Conservation (phyloP, 192 early-diverging fungal genomes). For the Chytriomyces hyalinus region DNA sequence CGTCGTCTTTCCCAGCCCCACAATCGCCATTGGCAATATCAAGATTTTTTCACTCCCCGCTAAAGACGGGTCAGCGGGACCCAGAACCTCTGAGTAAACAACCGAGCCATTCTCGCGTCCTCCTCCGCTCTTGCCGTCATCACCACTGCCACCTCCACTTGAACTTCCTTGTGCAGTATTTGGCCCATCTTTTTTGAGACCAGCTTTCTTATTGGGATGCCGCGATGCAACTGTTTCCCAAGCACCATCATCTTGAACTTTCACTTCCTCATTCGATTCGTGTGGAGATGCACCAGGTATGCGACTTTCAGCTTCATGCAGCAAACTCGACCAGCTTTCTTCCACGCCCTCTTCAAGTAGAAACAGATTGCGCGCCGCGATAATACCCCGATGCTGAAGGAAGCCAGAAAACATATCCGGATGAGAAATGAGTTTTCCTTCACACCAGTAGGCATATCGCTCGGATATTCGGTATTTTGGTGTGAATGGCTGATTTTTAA, state of each 20-base stretch:
- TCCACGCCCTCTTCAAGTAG: constrained; percentile 42
- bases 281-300: background rate
- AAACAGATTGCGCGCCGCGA: constrained; percentile 79
- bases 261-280: background rate
- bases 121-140: background rate
- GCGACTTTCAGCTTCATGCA: background rate
- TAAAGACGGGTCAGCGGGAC: background rate
- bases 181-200: background rate
- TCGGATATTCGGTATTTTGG: constrained; percentile 60
- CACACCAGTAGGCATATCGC: constrained; percentile 79
- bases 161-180: too few relatives aligned
- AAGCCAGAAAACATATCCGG: constrained; percentile 72
- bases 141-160: too few relatives aligned
- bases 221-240: constrained; percentile 1
- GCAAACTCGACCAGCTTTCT: background rate
- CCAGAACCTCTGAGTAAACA: background rate
- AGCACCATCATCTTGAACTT: background rate
- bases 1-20: constrained; percentile 76
- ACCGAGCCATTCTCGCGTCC: background rate
- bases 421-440: constrained; percentile 57
- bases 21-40: constrained; percentile 75
- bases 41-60: constrained; percentile 43
- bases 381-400: constrained; percentile 78
- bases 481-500: constrained; percentile 49
- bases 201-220: background rate